phyloP scores from a whole-genome alignment of 305 asterid species.

The Solanum hybrid region DNA sequence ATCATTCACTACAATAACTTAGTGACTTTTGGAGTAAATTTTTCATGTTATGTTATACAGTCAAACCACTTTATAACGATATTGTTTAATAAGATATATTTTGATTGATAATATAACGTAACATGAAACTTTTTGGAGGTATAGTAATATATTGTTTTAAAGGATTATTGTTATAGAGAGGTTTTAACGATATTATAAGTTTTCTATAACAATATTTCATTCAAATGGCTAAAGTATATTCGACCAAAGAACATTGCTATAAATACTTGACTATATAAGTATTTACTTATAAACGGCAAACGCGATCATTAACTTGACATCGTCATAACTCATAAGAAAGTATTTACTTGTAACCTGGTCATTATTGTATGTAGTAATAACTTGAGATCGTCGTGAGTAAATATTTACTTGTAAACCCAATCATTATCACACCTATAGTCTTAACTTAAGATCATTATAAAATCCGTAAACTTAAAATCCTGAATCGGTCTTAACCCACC shows the following conservation, averaged over 20 bases:
- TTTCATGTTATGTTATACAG: neutral
- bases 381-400: neutral
- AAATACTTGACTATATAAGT: neutral
- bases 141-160: neutral
- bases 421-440: neutral
- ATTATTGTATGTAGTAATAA: neutral
- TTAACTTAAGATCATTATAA: neutral
- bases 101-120: neutral
- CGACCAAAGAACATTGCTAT: neutral
- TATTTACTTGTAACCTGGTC: neutral
- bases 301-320: neutral
- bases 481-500: neutral
- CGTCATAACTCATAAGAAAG: neutral
- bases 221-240: neutral
- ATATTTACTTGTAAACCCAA: neutral
- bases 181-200: neutral
- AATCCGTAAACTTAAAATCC: neutral
- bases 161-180: neutral
- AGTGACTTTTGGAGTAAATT: neutral
- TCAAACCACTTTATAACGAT: neutral
- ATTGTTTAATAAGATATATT: neutral
- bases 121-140: neutral
- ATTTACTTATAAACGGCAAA: neutral
- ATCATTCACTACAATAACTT: neutral
- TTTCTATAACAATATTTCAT: neutral